These are phyloP conservation scores for Euphorbia celastroides DNA, from an alignment of 441 rosid genomes.

Conservation along the genomic window DNA sequence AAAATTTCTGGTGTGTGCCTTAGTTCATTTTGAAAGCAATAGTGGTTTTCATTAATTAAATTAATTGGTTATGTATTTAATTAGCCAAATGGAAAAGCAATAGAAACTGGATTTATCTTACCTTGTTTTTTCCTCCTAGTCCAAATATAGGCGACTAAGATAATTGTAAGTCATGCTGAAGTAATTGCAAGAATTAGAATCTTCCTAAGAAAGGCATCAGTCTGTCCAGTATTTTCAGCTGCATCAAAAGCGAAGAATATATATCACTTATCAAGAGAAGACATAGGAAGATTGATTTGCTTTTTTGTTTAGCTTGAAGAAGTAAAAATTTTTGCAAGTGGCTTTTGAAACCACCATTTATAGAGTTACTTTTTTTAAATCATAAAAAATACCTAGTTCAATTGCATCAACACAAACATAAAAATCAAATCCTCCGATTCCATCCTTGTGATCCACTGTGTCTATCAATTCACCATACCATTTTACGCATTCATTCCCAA, in stretches of 20 bases:
- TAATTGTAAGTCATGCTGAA: neutral
- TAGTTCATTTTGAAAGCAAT: neutral
- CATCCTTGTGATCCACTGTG: neutral
- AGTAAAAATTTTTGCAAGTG: neutral
- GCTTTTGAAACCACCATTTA: neutral
- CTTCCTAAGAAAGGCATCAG: neutral
- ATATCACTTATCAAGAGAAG: neutral
- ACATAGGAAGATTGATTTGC: neutral
- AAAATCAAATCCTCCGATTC: slow-evolving; percentile 6
- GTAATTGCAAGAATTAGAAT: neutral
- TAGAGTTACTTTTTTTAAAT: neutral
- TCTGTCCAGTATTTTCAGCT: neutral
- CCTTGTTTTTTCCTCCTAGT: slow-evolving; percentile 5
- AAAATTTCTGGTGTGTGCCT: neutral
- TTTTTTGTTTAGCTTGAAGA: neutral
- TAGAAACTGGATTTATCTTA: neutral
- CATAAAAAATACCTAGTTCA: neutral
- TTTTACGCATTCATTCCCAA: slow-evolving; percentile 11
- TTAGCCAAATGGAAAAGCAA: neutral
- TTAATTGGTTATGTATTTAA: neutral
- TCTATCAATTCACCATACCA: slow-evolving; percentile 25
- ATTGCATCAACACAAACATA: slow-evolving; percentile 22
- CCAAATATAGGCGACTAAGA: neutral
- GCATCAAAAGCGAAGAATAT: neutral
- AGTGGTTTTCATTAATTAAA: neutral